Conservation (phyloP, 495 filamentous ascomycete species). For the Pyrenula aspistea region DNA sequence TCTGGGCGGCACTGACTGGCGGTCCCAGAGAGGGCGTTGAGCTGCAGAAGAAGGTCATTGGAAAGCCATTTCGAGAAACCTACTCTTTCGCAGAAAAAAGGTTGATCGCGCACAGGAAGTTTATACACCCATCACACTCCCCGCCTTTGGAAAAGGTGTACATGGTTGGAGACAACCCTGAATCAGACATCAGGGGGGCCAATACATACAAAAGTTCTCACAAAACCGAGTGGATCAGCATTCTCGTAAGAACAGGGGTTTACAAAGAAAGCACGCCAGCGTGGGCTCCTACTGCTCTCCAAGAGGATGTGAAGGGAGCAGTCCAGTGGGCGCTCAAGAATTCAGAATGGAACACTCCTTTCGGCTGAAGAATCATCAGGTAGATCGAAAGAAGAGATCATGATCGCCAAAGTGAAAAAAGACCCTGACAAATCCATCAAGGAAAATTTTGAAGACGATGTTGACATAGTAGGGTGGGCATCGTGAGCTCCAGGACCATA, state of each 20-base stretch:
- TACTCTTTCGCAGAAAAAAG: slow-evolving; percentile 76
- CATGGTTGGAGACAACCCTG: slow-evolving; percentile 97
- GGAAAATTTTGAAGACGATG: too few relatives aligned
- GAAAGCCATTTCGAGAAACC: slow-evolving; percentile 68
- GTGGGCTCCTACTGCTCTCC: slow-evolving; percentile 43
- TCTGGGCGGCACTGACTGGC: slow-evolving; percentile 64
- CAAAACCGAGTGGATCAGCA: slow-evolving; percentile 64
- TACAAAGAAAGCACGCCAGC: slow-evolving; percentile 46
- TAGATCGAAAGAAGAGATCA: too few relatives aligned
- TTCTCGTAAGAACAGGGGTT: slow-evolving; percentile 81
- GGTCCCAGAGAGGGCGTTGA: slow-evolving; percentile 38
- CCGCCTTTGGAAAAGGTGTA: slow-evolving; percentile 56
- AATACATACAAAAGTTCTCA: slow-evolving; percentile 56
- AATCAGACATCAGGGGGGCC: slow-evolving; percentile 82
- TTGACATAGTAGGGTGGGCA: too few relatives aligned
- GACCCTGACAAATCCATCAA: too few relatives aligned
- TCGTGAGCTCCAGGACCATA: too few relatives aligned
- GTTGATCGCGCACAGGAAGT: slow-evolving; percentile 45
- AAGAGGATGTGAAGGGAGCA: slow-evolving; percentile 55
- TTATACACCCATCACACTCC: slow-evolving; percentile 20
- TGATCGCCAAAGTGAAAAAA: too few relatives aligned
- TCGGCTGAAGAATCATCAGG: not conserved
- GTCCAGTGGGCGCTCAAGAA: slow-evolving; percentile 50
- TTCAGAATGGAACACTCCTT: slow-evolving; percentile 22
- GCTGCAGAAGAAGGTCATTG: slow-evolving; percentile 57